Evolutionary conservation across 192 early-diverging fungal species (phyloP), one percentile per base, ranked within the genome.

Genomic region (Chytriomyces hyalinus): DNA sequence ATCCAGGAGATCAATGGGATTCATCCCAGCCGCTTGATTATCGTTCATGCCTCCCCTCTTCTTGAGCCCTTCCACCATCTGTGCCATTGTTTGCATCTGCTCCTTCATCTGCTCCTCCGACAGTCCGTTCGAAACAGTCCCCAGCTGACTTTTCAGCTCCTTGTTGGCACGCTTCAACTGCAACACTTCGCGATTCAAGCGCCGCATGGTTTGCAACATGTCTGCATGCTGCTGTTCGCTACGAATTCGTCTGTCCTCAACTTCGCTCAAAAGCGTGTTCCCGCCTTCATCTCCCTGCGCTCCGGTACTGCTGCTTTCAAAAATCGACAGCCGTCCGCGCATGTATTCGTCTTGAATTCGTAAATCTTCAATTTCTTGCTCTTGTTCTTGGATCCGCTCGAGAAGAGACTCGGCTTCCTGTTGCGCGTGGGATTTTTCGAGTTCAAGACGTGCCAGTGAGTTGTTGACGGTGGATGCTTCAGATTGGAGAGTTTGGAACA

Each of bases 251-350:
- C 44, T 5, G 44, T 78, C 77, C 6, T 78, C 77, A 7, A 78
- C 70, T 72, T 78, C 77, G 57, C 68, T 65, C 26, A 78, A 61
- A 10, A 78, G 62, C 6, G 76, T 69, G 43, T 77, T 77, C 11
- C 76, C 67, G 6, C 51, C 50, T 51, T 11, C 65, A 28, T 24
- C 24, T 8, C 22, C 76, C 10, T 10, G 11, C 15, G 20, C 45
- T 15, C 17, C 24, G 6, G 4, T 20, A 6, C 59, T 70, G 20
- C 8, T 17, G 62, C 67, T 70, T 28, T 70, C 67, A 43, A 70
- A 77, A 26, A 61, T 66, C 6, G 67, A 9, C 8, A 70, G 60
- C 22, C 65, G 76, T 5, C 66, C 9, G 7, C 47, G 36, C 73
- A 75, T 26, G 48, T 50, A 65, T 43, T 75, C 73, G 6, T 75